phyloP scores from a whole-genome alignment of 192 early-diverging fungal species.

The Borealophlyctis nickersoniae region DNA sequence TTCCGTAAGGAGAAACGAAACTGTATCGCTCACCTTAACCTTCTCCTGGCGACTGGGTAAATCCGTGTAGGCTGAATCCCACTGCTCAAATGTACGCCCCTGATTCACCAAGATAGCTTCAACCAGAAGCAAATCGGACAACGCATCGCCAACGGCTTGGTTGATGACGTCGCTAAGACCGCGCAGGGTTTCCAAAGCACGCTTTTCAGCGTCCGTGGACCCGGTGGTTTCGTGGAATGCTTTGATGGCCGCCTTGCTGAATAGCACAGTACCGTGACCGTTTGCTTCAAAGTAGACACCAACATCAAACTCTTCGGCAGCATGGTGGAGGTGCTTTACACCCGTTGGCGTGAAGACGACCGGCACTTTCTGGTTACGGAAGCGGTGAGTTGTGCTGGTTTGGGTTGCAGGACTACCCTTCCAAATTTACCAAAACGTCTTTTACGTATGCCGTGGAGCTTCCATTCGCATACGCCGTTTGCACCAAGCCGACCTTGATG shows the following conservation, averaged over 20 bases:
- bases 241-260: conserved; percentile 74
- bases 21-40: conserved; percentile 69
- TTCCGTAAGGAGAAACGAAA: not conserved
- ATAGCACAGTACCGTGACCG: conserved; percentile 97
- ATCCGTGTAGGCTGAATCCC: conserved; percentile 94
- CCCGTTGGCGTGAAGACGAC: conserved; percentile 95
- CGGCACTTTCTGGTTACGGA: conserved; percentile 84
- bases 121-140: conserved; percentile 92
- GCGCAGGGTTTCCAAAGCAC: conserved; percentile 74
- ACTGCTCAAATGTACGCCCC: conserved; percentile 76
- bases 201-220: conserved; percentile 72
- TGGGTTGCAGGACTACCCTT: too few species aligned
- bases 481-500: conserved; percentile 91
- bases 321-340: conserved; percentile 99
- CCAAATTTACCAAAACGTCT: conserved; percentile 69
- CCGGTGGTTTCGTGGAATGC: conserved; percentile 67
- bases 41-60: conserved; percentile 93
- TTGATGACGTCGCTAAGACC: conserved; percentile 93
- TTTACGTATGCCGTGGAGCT: conserved; percentile 90
- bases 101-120: conserved; percentile 86
- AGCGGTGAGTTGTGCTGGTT: too few species aligned
- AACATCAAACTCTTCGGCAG: conserved; percentile 93
- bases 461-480: conserved; percentile 99
- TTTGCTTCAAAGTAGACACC: conserved; percentile 99
- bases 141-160: conserved; percentile 97